A percentile compares a stretch with the other conserved stretches of the same genome.
Evolutionary conservation across 2,329 filamentous ascomycete genomes (phyloP).

Genomic region (Botrytis medusae): DNA sequence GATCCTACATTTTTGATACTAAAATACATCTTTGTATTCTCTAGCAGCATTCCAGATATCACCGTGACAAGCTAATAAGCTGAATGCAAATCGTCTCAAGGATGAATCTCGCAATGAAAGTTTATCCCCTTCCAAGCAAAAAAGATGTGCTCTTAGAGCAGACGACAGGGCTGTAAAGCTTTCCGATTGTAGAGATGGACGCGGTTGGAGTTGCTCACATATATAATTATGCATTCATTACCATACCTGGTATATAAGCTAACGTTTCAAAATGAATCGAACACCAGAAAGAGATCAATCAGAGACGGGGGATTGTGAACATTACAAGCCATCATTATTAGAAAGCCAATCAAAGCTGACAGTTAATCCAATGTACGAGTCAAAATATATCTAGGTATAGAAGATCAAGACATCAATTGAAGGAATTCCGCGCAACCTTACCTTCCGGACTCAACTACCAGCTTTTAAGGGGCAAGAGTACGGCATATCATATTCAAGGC

Average conservation of each 20-base stretch:
- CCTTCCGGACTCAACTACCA: background rate
- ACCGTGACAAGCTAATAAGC: background rate
- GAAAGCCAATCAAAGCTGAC: background rate
- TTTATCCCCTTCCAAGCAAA: background rate
- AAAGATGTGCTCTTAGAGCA: background rate
- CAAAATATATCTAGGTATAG: background rate
- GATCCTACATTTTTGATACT: background rate
- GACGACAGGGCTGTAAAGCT: background rate
- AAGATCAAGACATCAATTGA: background rate
- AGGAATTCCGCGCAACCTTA: background rate
- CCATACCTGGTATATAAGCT: slow-evolving; percentile 3
- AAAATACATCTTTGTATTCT: background rate
- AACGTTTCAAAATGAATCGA: slow-evolving; percentile 15
- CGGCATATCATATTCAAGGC: slow-evolving; percentile 1
- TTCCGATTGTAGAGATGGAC: background rate
- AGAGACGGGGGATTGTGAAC: background rate
- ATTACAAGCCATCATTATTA: background rate
- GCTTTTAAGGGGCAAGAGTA: slow-evolving; percentile 1
- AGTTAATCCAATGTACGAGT: background rate
- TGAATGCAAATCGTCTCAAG: background rate
- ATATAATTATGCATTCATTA: background rate
- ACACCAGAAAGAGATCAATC: slow-evolving; percentile 1
- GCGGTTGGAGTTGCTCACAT: slow-evolving; percentile 7
- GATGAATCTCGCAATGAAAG: background rate
- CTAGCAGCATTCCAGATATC: background rate